These are phyloP conservation scores for Zygosaccharomyces rouxii DNA, from an alignment of 805 yeast species.

Conservation along the genomic window DNA sequence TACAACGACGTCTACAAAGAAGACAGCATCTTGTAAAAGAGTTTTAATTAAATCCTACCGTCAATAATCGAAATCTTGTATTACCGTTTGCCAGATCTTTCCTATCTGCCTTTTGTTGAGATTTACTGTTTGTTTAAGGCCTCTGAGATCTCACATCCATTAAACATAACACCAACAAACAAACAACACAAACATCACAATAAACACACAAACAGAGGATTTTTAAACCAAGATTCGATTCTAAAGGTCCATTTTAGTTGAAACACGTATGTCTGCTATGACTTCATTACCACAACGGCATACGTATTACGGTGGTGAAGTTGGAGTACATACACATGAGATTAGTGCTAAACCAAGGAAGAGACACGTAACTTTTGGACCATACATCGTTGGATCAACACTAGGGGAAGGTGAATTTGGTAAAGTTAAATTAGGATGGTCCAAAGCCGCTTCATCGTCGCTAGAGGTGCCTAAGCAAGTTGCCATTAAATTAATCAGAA, in stretches of 20 bases:
- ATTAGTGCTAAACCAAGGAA: conserved; percentile 30
- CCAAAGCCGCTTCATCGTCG: conserved; percentile 52
- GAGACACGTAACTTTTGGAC: conserved; percentile 80
- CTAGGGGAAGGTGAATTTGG: conserved; percentile 98
- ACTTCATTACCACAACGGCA: conserved; percentile 28
- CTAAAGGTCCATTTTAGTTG: too few species aligned
- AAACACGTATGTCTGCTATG: conserved; percentile 12
- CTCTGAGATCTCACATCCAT: conserved; percentile 1
- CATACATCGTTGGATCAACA: conserved; percentile 85
- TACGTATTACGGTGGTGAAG: conserved; percentile 32
- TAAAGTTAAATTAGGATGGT: conserved; percentile 94
- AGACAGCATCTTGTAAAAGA: neutral
- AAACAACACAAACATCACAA: conserved; percentile 1
- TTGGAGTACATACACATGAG: conserved; percentile 5
- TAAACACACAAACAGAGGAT: neutral
- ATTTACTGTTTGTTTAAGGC: conserved; percentile 1
- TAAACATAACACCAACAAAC: neutral
- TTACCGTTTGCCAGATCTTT: neutral
- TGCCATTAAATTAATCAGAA: conserved; percentile 86
- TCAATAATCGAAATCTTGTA: neutral
- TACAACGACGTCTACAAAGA: neutral
- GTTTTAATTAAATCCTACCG: neutral
- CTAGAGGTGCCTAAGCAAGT: conserved; percentile 60
- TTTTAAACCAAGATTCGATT: neutral
- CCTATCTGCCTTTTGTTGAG: conserved; percentile 1